phyloP scores from a whole-genome alignment of 805 yeast species.

The baker's yeast (Saccharomyces cerevisiae) region DNA sequence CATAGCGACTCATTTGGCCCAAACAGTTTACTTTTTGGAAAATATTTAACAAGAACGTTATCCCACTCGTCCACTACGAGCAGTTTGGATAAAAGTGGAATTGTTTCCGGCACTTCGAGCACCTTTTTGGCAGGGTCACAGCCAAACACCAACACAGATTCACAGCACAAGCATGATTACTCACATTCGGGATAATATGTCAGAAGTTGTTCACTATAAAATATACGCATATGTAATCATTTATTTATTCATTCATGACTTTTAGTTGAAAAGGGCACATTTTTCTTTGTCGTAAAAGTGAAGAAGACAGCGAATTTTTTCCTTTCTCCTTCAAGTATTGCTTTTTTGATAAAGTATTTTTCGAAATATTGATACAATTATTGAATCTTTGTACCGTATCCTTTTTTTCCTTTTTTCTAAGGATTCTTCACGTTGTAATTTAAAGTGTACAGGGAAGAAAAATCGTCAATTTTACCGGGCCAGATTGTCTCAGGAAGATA shows the following conservation, averaged over 20 bases:
- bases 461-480: slow-evolving; percentile 35
- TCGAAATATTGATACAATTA: no score
- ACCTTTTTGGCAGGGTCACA: not conserved
- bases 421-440: slow-evolving; percentile 16
- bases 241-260: not conserved
- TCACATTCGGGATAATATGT: not conserved
- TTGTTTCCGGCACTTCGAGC: not conserved
- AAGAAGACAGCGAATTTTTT: no score
- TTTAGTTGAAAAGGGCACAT: not conserved
- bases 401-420: not conserved
- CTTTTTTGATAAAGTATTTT: no score
- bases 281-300: no score
- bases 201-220: not conserved
- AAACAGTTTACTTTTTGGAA: not conserved
- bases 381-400: no score
- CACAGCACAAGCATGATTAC: not conserved
- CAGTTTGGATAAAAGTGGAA: not conserved
- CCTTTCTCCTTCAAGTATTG: not conserved
- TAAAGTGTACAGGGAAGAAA: slow-evolving; percentile 22
- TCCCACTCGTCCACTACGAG: not conserved
- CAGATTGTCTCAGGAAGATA: slow-evolving; percentile 50
- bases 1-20: not conserved
- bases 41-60: not conserved
- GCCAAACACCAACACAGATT: not conserved
- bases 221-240: not conserved